phyloP scores from a whole-genome alignment of 2,329 filamentous ascomycete species.

The Sordariomycetes sp. region DNA sequence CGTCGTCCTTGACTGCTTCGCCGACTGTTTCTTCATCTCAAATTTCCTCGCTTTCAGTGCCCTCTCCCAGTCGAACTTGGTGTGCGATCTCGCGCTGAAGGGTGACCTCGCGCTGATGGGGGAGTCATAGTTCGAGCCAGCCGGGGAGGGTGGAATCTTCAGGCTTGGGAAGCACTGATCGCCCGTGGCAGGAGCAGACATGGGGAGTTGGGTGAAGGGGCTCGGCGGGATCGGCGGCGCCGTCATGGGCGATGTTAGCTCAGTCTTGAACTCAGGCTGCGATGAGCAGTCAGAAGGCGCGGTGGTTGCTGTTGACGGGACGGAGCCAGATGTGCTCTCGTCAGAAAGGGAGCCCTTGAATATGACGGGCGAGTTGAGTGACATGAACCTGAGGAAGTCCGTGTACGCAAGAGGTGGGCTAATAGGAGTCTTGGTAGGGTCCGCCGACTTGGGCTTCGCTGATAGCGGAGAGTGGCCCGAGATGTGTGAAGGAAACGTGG shows the following conservation, averaged over 20 bases:
- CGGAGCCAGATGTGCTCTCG: conserved; percentile 31
- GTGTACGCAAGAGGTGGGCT: conserved; percentile 82
- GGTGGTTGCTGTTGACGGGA: conserved; percentile 36
- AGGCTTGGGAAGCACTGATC: conserved; percentile 50
- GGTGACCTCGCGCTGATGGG: conserved; percentile 65
- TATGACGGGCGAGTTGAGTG: conserved; percentile 55
- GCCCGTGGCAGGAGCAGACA: conserved; percentile 48
- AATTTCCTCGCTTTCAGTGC: conserved; percentile 54
- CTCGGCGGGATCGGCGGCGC: conserved; percentile 28
- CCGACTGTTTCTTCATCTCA: conserved; percentile 36
- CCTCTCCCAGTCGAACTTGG: conserved; percentile 68
- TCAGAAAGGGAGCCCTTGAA: conserved; percentile 33
- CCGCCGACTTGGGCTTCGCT: conserved; percentile 27
- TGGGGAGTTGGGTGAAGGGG: conserved; percentile 39
- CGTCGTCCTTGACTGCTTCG: conserved; percentile 34
- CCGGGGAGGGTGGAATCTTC: conserved; percentile 65
- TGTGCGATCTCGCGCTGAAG: conserved; percentile 54
- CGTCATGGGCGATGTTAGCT: conserved; percentile 17
- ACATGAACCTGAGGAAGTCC: conserved; percentile 81
- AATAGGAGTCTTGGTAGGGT: conserved; percentile 75
- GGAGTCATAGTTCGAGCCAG: conserved; percentile 51
- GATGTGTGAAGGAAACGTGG: conserved; percentile 47
- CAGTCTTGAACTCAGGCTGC: conserved; percentile 14
- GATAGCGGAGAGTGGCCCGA: conserved; percentile 57
- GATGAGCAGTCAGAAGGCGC: conserved; percentile 41